Conservation (phyloP, 306 rosid genomes). For the Vigna unguiculata region DNA sequence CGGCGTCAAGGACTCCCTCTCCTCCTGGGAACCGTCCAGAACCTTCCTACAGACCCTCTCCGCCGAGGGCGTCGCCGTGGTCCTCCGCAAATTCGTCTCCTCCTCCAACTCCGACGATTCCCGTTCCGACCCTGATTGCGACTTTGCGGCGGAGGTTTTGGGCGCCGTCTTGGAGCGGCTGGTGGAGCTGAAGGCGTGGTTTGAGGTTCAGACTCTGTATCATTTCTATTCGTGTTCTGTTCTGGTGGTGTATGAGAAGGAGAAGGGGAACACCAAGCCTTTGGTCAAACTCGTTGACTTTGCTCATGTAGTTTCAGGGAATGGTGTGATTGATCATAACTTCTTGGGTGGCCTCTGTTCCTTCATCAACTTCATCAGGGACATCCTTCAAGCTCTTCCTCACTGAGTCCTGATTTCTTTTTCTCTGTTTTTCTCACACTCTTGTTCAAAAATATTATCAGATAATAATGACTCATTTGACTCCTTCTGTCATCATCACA, state of each 20-base stretch:
- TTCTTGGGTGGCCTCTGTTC: constrained; percentile 95
- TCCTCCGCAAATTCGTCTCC: constrained; percentile 73
- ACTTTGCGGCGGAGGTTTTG: constrained; percentile 56
- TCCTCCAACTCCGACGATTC: too few relatives aligned
- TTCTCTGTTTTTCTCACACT: too few relatives aligned
- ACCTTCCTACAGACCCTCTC: constrained; percentile 42
- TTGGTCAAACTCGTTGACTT: constrained; percentile 77
- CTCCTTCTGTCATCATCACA: too few relatives aligned
- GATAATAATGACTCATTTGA: too few relatives aligned
- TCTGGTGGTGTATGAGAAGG: constrained; percentile 64
- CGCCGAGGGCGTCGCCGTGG: constrained; percentile 40
- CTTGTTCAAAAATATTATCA: too few relatives aligned
- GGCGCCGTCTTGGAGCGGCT: constrained; percentile 66
- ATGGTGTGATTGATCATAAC: constrained; percentile 84
- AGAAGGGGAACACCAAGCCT: constrained; percentile 41
- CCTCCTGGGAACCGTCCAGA: constrained; percentile 65
- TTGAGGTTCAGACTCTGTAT: constrained; percentile 77
- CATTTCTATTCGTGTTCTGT: constrained; percentile 79
- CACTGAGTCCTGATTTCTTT: background rate
- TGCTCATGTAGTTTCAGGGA: constrained; percentile 71
- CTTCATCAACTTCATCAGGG: constrained; percentile 71
- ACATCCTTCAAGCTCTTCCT: constrained; percentile 34
- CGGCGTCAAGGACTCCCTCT: constrained; percentile 51
- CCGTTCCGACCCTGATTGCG: constrained; percentile 54
- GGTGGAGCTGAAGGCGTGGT: constrained; percentile 78